Conservation (phyloP, 768 basidiomycete genomes). For the Lentinus tigrinus region DNA sequence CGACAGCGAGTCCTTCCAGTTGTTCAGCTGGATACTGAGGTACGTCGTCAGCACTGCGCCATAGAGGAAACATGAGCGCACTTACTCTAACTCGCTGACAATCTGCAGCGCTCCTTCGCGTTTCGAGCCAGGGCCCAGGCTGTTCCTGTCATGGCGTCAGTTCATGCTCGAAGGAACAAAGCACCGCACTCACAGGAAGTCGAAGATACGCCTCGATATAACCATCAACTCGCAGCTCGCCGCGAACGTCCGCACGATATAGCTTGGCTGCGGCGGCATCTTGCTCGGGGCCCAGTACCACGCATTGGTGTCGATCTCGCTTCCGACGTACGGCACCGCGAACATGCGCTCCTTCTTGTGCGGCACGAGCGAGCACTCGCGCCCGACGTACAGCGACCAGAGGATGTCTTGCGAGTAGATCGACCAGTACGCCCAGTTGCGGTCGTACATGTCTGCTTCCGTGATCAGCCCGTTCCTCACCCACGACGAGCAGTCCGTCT, state of each 20-base stretch:
- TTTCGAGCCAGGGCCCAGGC: slow-evolving; percentile 40
- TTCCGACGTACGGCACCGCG: slow-evolving; percentile 47
- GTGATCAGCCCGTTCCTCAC: slow-evolving; percentile 52
- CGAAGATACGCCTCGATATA: slow-evolving; percentile 52
- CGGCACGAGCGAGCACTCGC: slow-evolving; percentile 50
- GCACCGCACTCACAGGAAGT: slow-evolving; percentile 46
- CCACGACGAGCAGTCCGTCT: slow-evolving; percentile 56
- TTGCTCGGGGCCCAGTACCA: slow-evolving; percentile 44
- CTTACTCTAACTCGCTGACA: slow-evolving; percentile 56
- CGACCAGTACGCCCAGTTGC: slow-evolving; percentile 61
- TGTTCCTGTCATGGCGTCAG: slow-evolving; percentile 35
- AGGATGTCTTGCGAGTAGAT: slow-evolving; percentile 61
- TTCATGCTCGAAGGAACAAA: not conserved
- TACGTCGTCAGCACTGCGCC: not conserved
- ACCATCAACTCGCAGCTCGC: slow-evolving; percentile 48
- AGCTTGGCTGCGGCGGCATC: slow-evolving; percentile 37
- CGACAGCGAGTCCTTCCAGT: slow-evolving; percentile 38
- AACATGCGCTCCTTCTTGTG: slow-evolving; percentile 38
- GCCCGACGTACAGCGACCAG: slow-evolving; percentile 67
- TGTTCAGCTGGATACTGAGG: slow-evolving; percentile 25
- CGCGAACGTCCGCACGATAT: slow-evolving; percentile 39
- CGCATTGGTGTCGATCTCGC: slow-evolving; percentile 47
- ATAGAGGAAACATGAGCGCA: not conserved
- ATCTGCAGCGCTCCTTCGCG: slow-evolving; percentile 44
- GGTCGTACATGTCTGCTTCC: slow-evolving; percentile 52